Evolutionary conservation across 305 asterid genomes (phyloP), one percentile per base, ranked within the genome.

Genomic region (Ilex paraguariensis): DNA sequence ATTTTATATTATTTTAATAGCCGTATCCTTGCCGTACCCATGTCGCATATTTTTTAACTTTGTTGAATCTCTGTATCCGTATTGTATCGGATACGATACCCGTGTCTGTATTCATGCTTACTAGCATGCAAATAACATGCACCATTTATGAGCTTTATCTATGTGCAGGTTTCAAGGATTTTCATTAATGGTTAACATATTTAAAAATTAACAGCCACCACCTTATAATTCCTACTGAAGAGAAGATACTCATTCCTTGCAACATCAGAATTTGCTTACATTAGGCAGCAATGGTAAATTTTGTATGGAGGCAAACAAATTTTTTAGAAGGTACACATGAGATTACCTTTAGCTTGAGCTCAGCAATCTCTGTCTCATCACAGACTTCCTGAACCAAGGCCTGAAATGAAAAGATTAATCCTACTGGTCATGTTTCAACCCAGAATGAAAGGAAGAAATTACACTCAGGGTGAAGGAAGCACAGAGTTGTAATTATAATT

Each of bases 301-400:
- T 8, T 3, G 2, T 5, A 54, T 1, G 10, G 57, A 6, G 5
- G n/a, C 10, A 14, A 15, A 28, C 57, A 54, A 5, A 46, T 46
- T 3, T 46, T 10, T 13, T 54, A 4, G n/a, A 8, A 14, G 6
- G 57, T 4, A 14, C 21, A 13, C 10, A 56, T 12, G 12, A 13
- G 42, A 1, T 71, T 70, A 87, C 95, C 95, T 87, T 87, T 67
- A 90, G 71, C 79, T 85, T 87, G 64, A 90, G 77, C 85, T 90
- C 95, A 28, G 88, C 97, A 14, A 87, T 75, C 73, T 87, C 72
- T 17, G 92, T 90, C 76, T 79, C 85, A 66, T 90, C 91, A 70
- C 94, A 87, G 45, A 90, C 85, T 78, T 85, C 85, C 15, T 78
- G 59, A 51, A 90, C 75, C 61, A 90, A 81, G 63, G 70, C 81